Evolutionary conservation across 139 green algal species (phyloP), one percentile per base, ranked within the genome.

Genomic region (Micractinium conductrix): DNA sequence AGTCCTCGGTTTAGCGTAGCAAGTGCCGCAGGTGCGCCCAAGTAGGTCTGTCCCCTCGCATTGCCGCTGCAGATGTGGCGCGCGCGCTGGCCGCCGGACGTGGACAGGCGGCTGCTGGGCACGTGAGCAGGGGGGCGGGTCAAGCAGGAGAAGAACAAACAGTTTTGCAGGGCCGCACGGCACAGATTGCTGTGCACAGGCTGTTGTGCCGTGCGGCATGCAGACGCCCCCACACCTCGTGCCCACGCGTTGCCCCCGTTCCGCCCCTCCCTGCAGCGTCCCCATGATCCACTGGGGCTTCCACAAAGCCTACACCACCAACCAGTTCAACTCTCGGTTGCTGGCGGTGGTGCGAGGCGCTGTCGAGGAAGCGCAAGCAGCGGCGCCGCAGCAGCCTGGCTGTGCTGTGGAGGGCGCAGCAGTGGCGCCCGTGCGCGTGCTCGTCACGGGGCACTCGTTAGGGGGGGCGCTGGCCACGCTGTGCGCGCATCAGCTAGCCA

Each of bases 381-480:
- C 53, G 53, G 19, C 2, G 24, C 19, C 14, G 10, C 48, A 58
- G 14, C 48, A 58, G 48, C 48, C 12, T 62, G 53, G 6, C 26
- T 2, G 53, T 19, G 53, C 8, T 2, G 8, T 62, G 53, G 42
- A 62, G 53, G 8, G 63, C 63, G n/a, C 30, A 70, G 63, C 30
- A 9, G 63, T 70, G 16, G n/a, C 21, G 14, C 8, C 22, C 50
- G 35, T 35, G 22, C n/a, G n/a, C 42, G 6, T n/a, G n/a, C 9
- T 38, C 37, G 5, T 2, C 21, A 26, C 33, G 68, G 79, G 90
- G 26, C 90, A 93, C 63, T 89, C 81, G 3, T 68, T 93, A 38
- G 90, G 90, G 2, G 90, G 90, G 3, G 89, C 90, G 5, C 60
- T 93, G 79, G 90, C 90, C 42, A 85, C 58, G 7, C 76, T 92